A percentile compares a stretch with the other conserved stretches of the same genome.
Evolutionary conservation across 192 early-diverging fungal genomes (phyloP).

Genomic region (Backusella westeae): DNA sequence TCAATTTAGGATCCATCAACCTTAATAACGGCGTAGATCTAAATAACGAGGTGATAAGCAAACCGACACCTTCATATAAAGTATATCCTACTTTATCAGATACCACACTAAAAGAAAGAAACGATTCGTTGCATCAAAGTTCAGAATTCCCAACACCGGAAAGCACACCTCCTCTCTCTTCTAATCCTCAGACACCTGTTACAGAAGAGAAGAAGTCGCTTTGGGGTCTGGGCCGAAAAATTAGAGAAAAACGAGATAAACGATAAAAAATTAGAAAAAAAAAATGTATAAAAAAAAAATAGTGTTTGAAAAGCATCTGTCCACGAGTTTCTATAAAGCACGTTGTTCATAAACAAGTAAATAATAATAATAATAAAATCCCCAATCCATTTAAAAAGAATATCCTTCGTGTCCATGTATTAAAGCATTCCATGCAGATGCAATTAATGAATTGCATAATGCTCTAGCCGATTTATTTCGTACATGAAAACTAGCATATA

Average conservation of each 20-base stretch:
- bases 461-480: background rate
- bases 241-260: conserved; percentile 14
- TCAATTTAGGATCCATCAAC: conserved; percentile 21
- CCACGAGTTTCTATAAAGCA: background rate
- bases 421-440: background rate
- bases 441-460: background rate
- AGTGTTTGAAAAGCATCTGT: background rate
- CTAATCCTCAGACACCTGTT: background rate
- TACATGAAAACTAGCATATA: no score
- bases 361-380: background rate
- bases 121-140: background rate
- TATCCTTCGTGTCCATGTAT: background rate
- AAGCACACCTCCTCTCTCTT: background rate
- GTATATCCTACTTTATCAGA: background rate
- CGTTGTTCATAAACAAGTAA: background rate
- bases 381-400: background rate
- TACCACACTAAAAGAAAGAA: background rate
- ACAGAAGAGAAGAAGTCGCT: conserved; percentile 9
- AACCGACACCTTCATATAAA: background rate
- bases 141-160: background rate
- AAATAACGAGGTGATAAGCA: background rate
- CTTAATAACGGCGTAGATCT: conserved; percentile 5
- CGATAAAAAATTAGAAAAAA: conserved; percentile 1
- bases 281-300: background rate
- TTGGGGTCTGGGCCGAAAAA: conserved; percentile 14